Conservation (phyloP, 2,329 filamentous ascomycete species). For the Phymatotrichopsis omnivora region DNA sequence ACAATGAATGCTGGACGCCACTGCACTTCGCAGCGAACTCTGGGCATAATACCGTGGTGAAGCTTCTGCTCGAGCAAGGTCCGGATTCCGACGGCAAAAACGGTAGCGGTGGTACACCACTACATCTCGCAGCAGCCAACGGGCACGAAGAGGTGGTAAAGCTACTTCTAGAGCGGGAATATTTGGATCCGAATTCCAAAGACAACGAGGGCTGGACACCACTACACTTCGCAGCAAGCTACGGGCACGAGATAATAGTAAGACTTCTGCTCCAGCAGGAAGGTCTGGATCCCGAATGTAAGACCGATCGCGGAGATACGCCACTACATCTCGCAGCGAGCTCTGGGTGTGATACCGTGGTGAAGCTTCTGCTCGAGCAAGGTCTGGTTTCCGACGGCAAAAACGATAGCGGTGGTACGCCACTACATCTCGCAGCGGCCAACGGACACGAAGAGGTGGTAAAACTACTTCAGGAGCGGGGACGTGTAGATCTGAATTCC, state of each 20-base stretch:
- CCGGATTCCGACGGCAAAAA: too few relatives aligned
- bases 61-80: too few relatives aligned
- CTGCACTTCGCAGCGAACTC: too few relatives aligned
- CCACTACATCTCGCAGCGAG: conserved; percentile 20
- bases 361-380: conserved; percentile 15
- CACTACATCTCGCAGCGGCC: conserved; percentile 26
- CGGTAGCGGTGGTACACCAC: too few relatives aligned
- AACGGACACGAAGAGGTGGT: conserved; percentile 23
- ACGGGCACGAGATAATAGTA: conserved; percentile 10
- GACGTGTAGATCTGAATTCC: too few relatives aligned
- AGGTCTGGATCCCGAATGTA: too few relatives aligned
- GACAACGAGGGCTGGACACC: conserved; percentile 14
- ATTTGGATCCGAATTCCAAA: conserved; percentile 10
- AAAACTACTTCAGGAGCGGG: conserved; percentile 21
- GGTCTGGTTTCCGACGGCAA: conserved; percentile 24
- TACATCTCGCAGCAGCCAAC: neutral
- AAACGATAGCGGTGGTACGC: conserved; percentile 20
- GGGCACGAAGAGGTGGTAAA: too few relatives aligned
- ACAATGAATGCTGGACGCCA: too few relatives aligned
- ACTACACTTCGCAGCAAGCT: conserved; percentile 15
- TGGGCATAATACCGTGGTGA: too few relatives aligned
- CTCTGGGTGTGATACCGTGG: conserved; percentile 20
- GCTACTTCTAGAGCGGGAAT: too few relatives aligned
- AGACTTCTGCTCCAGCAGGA: neutral
- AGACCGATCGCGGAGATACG: conserved; percentile 15